Conservation (phyloP, 177 flowering plant species). For the Telopea speciosissima region DNA sequence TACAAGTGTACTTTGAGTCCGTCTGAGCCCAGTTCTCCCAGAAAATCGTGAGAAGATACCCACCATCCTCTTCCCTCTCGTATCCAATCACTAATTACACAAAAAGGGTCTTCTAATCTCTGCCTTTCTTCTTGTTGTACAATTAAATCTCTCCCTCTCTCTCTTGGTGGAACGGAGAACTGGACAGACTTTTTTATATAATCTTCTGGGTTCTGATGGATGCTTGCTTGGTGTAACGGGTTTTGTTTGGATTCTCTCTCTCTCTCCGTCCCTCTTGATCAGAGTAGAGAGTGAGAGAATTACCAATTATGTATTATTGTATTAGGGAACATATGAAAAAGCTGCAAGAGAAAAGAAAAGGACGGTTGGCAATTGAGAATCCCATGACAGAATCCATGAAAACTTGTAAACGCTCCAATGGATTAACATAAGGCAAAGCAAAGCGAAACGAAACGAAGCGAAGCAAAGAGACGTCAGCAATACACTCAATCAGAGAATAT, state of each 20-base stretch:
- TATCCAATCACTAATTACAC: background rate
- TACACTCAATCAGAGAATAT: too few relatives aligned
- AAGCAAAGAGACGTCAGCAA: too few relatives aligned
- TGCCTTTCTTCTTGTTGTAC: background rate
- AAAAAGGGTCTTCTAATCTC: too few relatives aligned
- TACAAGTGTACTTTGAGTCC: constrained; percentile 74
- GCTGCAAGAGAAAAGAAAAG: background rate
- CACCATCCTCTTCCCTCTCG: constrained; percentile 41
- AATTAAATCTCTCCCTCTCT: background rate
- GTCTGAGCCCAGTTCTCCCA: constrained; percentile 52
- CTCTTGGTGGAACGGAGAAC: background rate
- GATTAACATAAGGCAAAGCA: too few relatives aligned
- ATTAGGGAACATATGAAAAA: background rate
- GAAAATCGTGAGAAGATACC: constrained; percentile 79
- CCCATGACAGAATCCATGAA: background rate
- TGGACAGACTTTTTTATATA: background rate
- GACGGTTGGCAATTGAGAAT: background rate
- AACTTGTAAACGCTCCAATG: too few relatives aligned
- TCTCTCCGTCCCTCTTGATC: background rate
- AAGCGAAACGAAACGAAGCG: too few relatives aligned
- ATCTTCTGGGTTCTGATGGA: background rate
- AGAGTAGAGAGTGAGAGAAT: too few relatives aligned
- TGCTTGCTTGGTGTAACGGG: background rate
- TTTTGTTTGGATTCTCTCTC: background rate
- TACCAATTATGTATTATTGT: too few relatives aligned